Base-by-base conservation (phyloP, 306 rosid species). In the Myrica gale region DNA sequence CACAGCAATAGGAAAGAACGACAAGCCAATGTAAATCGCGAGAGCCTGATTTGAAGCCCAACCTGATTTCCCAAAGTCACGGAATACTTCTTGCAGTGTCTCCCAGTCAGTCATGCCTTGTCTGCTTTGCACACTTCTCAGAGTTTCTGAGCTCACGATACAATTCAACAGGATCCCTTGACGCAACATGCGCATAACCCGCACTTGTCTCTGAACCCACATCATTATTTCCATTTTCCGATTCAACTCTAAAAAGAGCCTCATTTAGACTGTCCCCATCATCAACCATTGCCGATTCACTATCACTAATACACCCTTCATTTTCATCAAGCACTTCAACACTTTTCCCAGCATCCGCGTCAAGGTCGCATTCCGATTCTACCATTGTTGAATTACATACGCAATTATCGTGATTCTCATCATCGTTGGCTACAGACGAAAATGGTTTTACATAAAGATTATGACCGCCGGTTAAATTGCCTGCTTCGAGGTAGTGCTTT, bases 1-100 rank as follows among this genome's bases (percentile, higher is more conserved):
- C 26, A 74, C 95, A 5, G 96, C 98, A 11, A 89, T 90, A 8
- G 97, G 98, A 60, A 89, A 94, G 85, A 94, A 94, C 4, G 97
- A 92, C 82, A 83, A 78, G 69, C 98, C 97, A 72, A 94, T 89
- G 75, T 94, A 94, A 75, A 94, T 90, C 46, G 93, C 98, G 62
- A 94, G 96, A 75, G 96, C 93, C 82, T 94, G 98, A 80, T 90
- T 88, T 15, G 90, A 74, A 0, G 96, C 97, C 98, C 97, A 94
- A 57, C 95, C 95, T 3, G 97, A 91, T 54, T 57, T 75, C 12
- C 76, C 86, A 76, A 94, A 90, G 58, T 26, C 74, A 63, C 48
- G 50, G 71, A 83, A 89, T 46, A 82, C 78, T 57, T 85, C 86
- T 10, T 17, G 44, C 47, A 92, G 68, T 57, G 67, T 57, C 19